These are phyloP conservation scores for Cytospora paraplurivora DNA, from an alignment of 2,329 filamentous ascomycete genomes.

Conservation along the genomic window DNA sequence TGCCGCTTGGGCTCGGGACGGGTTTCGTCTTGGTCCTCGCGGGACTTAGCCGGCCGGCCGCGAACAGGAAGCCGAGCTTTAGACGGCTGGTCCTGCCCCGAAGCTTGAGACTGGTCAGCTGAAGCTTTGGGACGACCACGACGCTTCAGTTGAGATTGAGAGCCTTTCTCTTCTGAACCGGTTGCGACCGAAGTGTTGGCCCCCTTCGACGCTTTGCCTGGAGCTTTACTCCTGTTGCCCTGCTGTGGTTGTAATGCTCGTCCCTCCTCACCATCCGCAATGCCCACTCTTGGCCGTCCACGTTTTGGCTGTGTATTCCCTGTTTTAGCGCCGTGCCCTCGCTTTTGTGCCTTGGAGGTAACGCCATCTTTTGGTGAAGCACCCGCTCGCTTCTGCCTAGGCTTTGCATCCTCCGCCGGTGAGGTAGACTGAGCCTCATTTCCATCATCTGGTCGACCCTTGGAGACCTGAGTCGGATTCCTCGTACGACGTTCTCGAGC, in stretches of 20 bases:
- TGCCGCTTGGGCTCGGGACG: constrained; percentile 3
- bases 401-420: not conserved
- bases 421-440: constrained; percentile 8
- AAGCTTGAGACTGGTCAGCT: constrained; percentile 4
- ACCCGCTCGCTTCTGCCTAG: not conserved
- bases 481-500: constrained; percentile 7
- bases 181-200: constrained; percentile 1
- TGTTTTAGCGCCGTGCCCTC: not conserved
- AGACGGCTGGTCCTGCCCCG: constrained; percentile 5
- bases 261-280: constrained; percentile 2
- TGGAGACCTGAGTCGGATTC: not conserved
- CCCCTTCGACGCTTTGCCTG: not conserved
- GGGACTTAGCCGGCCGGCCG: constrained; percentile 6
- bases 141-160: constrained; percentile 26
- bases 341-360: not conserved
- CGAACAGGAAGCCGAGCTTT: not conserved
- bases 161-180: constrained; percentile 23
- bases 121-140: constrained; percentile 29
- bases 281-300: constrained; percentile 8
- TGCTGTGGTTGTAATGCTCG: constrained; percentile 4
- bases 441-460: not conserved
- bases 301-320: constrained; percentile 10
- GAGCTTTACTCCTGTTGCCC: constrained; percentile 11
- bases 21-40: constrained; percentile 17
- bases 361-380: not conserved